A percentile compares a stretch with the other conserved stretches of the same genome.
phyloP scores from a whole-genome alignment of 768 basidiomycete species.

The Mycena sanguinolenta region DNA sequence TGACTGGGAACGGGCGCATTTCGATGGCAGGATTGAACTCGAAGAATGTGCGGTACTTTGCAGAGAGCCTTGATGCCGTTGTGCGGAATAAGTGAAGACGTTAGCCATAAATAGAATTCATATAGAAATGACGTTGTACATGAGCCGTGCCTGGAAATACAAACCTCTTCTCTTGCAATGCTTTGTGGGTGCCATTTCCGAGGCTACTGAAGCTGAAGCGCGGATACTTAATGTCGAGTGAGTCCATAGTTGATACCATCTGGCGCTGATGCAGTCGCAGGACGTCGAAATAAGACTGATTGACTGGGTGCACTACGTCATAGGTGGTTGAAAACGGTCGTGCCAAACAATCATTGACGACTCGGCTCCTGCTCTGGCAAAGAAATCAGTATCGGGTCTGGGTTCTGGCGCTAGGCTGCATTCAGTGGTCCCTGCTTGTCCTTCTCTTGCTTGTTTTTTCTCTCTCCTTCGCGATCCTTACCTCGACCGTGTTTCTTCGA shows the following conservation, averaged over 20 bases:
- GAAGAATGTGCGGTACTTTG: slow-evolving; percentile 83
- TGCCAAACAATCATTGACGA: slow-evolving; percentile 1
- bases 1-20: slow-evolving; percentile 90
- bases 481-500: slow-evolving; percentile 7
- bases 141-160: slow-evolving; percentile 8
- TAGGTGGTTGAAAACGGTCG: neutral
- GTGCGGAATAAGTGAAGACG: slow-evolving; percentile 58
- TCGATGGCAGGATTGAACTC: slow-evolving; percentile 95
- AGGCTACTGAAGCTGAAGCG: no score
- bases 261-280: no score
- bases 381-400: no score
- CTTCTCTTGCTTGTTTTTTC: neutral
- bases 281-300: no score
- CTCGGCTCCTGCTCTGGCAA: neutral
- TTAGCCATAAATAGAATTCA: slow-evolving; percentile 6
- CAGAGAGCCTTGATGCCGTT: slow-evolving; percentile 74
- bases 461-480: neutral
- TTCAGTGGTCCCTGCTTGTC: neutral
- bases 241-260: no score
- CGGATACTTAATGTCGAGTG: no score
- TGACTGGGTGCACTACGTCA: neutral
- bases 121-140: slow-evolving; percentile 15
- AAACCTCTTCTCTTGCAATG: neutral
- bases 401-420: neutral
- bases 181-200: neutral